Evolutionary conservation across 768 basidiomycete genomes (phyloP).

Genomic region (Mycena filopes): DNA sequence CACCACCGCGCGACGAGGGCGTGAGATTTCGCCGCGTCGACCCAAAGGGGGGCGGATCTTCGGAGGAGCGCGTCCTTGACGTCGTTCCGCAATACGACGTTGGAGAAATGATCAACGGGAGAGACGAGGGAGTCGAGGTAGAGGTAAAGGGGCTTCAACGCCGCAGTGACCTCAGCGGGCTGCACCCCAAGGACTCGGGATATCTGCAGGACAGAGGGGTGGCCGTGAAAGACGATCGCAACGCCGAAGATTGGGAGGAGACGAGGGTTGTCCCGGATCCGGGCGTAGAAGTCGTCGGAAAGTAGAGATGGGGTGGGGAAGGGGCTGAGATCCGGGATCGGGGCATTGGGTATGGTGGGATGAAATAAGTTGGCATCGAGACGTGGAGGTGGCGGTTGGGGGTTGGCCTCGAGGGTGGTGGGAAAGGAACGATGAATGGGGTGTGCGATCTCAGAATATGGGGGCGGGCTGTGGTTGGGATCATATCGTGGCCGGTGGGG

Average conservation of each 20-base stretch:
- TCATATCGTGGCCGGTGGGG: too few relatives aligned
- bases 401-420: neutral
- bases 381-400: neutral
- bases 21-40: slow-evolving; percentile 8
- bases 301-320: too few relatives aligned
- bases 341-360: too few relatives aligned
- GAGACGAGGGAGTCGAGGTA: neutral
- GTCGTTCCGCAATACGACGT: neutral
- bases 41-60: neutral
- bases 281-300: neutral
- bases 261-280: neutral
- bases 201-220: slow-evolving; percentile 14
- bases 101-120: neutral
- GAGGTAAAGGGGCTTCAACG: neutral
- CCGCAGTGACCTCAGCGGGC: neutral
- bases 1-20: slow-evolving; percentile 8
- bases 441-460: too few relatives aligned
- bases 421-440: too few relatives aligned
- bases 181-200: neutral
- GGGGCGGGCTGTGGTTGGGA: too few relatives aligned
- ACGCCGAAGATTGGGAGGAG: slow-evolving; percentile 8
- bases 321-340: too few relatives aligned
- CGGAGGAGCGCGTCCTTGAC: neutral
- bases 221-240: neutral
- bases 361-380: neutral